phyloP scores from a whole-genome alignment of 768 basidiomycete species.

The Russula virescens region DNA sequence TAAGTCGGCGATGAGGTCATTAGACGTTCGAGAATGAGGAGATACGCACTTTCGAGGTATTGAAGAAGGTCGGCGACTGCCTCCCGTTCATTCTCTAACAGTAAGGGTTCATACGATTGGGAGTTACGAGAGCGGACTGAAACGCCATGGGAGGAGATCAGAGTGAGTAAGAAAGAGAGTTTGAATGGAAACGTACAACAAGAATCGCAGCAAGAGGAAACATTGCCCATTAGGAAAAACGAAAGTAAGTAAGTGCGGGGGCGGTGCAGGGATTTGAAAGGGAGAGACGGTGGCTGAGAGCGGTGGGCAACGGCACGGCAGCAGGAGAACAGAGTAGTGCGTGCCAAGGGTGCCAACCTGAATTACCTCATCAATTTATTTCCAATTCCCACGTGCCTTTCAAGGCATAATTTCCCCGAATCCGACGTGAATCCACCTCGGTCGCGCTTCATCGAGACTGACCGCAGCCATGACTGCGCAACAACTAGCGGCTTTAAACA shows the following conservation, averaged over 20 bases:
- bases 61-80: constrained; percentile 97
- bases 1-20: neutral
- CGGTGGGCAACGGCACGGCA: neutral
- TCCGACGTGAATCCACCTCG: no score
- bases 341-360: neutral
- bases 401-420: neutral
- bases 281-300: constrained; percentile 17
- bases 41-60: constrained; percentile 86
- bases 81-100: constrained; percentile 91
- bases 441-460: neutral
- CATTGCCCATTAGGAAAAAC: constrained; percentile 54
- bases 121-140: constrained; percentile 77
- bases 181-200: constrained; percentile 52
- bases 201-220: constrained; percentile 76
- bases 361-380: constrained; percentile 3
- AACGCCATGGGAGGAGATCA: constrained; percentile 12
- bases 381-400: constrained; percentile 4
- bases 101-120: constrained; percentile 79
- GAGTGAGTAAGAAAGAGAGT: constrained; percentile 8
- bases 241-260: constrained; percentile 7
- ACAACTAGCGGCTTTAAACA: neutral
- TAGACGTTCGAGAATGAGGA: neutral
- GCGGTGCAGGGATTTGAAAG: constrained; percentile 12
- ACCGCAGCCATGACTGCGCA: constrained; percentile 8
- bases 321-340: neutral